Conservation (phyloP, 73 alveolate genomes). For the Paramecium biaurelia region DNA sequence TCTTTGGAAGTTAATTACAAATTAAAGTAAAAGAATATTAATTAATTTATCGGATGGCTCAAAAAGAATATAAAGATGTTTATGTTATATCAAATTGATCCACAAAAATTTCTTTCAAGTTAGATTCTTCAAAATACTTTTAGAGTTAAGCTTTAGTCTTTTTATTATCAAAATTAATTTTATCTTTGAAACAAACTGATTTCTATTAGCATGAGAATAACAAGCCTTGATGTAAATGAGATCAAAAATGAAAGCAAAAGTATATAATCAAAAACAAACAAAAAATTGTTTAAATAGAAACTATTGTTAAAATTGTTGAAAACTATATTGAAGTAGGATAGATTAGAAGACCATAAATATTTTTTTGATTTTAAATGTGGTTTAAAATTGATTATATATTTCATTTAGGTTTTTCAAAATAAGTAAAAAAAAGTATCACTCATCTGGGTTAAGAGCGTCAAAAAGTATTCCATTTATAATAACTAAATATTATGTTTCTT, state of each 20-base stretch:
- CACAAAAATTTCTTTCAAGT: background rate
- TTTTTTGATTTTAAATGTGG: background rate
- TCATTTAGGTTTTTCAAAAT: background rate
- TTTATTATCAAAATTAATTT: background rate
- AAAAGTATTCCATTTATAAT: conserved; percentile 1
- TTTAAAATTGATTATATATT: background rate
- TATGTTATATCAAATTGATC: background rate
- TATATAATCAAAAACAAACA: conserved; percentile 79
- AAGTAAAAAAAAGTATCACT: conserved; percentile 5
- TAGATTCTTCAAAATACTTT: background rate
- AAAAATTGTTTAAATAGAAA: conserved; percentile 3
- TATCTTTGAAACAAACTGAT: background rate
- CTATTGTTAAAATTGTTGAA: background rate
- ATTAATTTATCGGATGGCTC: background rate
- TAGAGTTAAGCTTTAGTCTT: background rate
- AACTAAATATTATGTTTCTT: conserved; percentile 10
- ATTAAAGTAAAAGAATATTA: background rate
- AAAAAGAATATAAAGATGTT: background rate
- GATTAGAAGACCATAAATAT: background rate
- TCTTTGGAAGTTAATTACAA: background rate
- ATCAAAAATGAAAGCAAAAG: conserved; percentile 1
- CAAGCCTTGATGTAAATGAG: background rate
- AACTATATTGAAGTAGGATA: background rate
- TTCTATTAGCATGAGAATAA: background rate
- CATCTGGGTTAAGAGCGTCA: conserved; percentile 29